Conservation (phyloP, 2,329 filamentous ascomycete genomes). For the Penicillium thymicola region DNA sequence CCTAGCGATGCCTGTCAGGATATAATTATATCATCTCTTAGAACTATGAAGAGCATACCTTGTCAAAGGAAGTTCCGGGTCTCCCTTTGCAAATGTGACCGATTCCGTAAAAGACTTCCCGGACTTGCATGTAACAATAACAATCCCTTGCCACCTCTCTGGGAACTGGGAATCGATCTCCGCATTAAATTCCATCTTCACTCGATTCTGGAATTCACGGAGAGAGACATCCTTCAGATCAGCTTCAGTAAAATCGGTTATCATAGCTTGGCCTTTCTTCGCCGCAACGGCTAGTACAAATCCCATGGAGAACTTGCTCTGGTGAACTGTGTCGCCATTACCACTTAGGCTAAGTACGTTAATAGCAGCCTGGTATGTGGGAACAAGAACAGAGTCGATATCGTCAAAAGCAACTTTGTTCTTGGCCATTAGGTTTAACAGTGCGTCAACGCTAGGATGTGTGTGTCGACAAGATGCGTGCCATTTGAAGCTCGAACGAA, state of each 20-base stretch:
- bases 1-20: conserved; percentile 1
- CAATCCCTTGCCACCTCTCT: conserved; percentile 28
- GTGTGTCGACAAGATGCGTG: conserved; percentile 11
- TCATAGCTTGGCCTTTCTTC: conserved; percentile 32
- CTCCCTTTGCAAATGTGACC: conserved; percentile 29
- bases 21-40: no score
- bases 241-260: conserved; percentile 31
- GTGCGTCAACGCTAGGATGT: no score
- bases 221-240: conserved; percentile 23
- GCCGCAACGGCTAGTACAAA: conserved; percentile 34
- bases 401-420: conserved; percentile 25
- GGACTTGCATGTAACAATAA: conserved; percentile 25
- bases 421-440: conserved; percentile 12
- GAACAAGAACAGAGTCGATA: conserved; percentile 27
- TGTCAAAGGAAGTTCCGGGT: conserved; percentile 28
- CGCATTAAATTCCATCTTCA: conserved; percentile 4
- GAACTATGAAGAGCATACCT: conserved; percentile 15
- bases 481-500: conserved; percentile 35
- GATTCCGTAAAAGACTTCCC: conserved; percentile 22
- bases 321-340: conserved; percentile 31
- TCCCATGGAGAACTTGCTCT: conserved; percentile 37
- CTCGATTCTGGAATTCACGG: conserved; percentile 27
- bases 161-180: conserved; percentile 30
- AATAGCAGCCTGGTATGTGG: conserved; percentile 32
- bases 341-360: conserved; percentile 31